Percentiles rank a stretch among this genome's conserved stretches.
phyloP scores from a whole-genome alignment of 139 green algal species.

The Trebouxia sp. region DNA sequence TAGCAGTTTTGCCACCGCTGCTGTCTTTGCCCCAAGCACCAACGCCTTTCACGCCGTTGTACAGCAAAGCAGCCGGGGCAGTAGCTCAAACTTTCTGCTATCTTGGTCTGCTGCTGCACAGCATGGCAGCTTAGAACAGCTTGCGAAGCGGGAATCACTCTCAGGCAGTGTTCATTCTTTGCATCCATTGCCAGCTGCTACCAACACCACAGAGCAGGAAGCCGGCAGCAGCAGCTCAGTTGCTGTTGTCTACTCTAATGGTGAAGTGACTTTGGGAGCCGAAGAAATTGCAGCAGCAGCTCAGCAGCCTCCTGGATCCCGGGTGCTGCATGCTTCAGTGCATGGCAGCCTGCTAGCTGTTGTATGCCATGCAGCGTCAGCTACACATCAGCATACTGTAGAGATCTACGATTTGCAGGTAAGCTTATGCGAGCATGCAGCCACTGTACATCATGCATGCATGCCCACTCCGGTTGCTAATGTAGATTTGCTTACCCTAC shows the following conservation, averaged over 20 bases:
- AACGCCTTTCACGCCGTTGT: not conserved
- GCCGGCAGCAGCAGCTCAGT: not conserved
- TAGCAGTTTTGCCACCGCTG: not conserved
- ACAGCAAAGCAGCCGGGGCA: not conserved
- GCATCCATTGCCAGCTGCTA: not conserved
- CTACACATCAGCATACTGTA: no score
- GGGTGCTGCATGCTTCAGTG: not conserved
- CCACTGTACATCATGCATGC: no score
- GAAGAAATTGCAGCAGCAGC: not conserved
- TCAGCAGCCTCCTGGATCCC: not conserved
- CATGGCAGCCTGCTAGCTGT: not conserved
- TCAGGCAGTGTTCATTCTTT: not conserved
- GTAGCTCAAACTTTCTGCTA: not conserved
- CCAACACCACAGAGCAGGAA: not conserved
- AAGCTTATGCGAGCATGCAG: no score
- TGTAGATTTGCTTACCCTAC: no score
- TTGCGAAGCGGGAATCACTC: not conserved
- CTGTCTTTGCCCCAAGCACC: not conserved
- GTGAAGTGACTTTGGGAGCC: not conserved
- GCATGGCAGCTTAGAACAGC: not conserved
- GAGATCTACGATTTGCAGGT: not conserved
- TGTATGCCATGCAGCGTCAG: no score
- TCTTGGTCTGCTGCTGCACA: not conserved
- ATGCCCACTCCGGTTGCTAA: no score
- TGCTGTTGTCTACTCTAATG: not conserved